Conservation (phyloP, 1,284 basidiomycete genomes). For the Apiotrichum brassicae region DNA sequence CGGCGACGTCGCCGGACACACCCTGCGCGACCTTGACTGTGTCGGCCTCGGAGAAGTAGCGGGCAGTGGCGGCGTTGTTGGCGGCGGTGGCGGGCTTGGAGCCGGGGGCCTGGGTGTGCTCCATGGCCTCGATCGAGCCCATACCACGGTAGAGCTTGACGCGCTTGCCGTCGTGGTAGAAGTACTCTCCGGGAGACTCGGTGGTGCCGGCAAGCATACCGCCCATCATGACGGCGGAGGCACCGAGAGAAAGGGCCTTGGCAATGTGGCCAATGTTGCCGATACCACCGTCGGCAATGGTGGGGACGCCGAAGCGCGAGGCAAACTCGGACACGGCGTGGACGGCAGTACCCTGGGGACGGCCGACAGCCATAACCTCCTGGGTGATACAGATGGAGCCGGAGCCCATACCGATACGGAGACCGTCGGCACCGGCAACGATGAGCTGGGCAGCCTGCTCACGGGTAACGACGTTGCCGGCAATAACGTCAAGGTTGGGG, state of each 20-base stretch:
- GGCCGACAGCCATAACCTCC: constrained; percentile 99
- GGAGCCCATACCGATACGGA: constrained; percentile 95
- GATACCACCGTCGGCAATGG: constrained; percentile 97
- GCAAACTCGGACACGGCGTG: constrained; percentile 93
- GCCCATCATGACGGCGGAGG: constrained; percentile 98
- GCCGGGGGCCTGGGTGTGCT: constrained; percentile 59
- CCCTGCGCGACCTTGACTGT: constrained; percentile 96
- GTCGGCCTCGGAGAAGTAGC: constrained; percentile 95
- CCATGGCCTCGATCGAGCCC: constrained; percentile 96
- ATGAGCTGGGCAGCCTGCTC: constrained; percentile 95
- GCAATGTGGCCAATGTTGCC: constrained; percentile 96
- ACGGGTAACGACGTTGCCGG: constrained; percentile 95
- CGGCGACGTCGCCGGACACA: constrained; percentile 92
- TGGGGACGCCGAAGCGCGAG: constrained; percentile 80
- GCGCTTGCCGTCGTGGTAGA: constrained; percentile 96
- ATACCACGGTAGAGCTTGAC: constrained; percentile 99
- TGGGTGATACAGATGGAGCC: constrained; percentile 99
- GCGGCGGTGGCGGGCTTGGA: constrained; percentile 52
- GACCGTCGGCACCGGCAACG: constrained; percentile 85
- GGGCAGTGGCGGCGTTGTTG: constrained; percentile 93
- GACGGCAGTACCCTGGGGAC: constrained; percentile 95
- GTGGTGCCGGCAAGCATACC: constrained; percentile 91
- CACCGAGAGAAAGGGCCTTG: constrained; percentile 90
- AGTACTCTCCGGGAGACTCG: constrained; percentile 97
- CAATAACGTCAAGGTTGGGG: constrained; percentile 84